A percentile compares a stretch with the other conserved stretches of the same genome.
phyloP scores from a whole-genome alignment of 495 filamentous ascomycete species.

The Xeromyces bisporus region DNA sequence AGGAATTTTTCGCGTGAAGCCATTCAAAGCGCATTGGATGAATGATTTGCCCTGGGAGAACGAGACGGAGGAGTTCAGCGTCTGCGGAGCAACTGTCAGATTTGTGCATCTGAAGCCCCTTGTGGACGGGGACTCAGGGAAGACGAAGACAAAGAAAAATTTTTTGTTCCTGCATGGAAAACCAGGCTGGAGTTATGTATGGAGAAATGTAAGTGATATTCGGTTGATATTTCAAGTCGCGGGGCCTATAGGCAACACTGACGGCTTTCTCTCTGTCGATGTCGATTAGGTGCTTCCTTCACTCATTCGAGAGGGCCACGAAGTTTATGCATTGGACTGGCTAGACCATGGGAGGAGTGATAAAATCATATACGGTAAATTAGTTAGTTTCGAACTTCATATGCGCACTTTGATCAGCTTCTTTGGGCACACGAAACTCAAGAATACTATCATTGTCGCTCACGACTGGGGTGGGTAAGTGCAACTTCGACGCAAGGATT shows the following conservation, averaged over 20 bases:
- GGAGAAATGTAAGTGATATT: background rate
- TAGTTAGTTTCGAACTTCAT: conserved; percentile 2
- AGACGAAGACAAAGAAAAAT: background rate
- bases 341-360: background rate
- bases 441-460: background rate
- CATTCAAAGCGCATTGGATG: background rate
- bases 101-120: background rate
- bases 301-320: background rate
- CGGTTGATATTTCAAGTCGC: too few species aligned
- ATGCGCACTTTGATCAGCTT: background rate
- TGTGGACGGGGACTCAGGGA: background rate
- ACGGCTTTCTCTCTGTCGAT: background rate
- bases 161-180: background rate
- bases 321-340: conserved; percentile 1
- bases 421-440: background rate
- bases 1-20: background rate
- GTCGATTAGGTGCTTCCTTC: background rate
- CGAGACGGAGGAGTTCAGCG: background rate
- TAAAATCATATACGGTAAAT: background rate
- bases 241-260: too few species aligned
- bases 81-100: background rate
- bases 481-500: background rate
- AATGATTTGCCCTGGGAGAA: background rate
- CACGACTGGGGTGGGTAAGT: background rate
- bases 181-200: background rate